Evolutionary conservation across 108 stramenopile species (phyloP).

Genomic region (Hondaea fermentalgiana): DNA sequence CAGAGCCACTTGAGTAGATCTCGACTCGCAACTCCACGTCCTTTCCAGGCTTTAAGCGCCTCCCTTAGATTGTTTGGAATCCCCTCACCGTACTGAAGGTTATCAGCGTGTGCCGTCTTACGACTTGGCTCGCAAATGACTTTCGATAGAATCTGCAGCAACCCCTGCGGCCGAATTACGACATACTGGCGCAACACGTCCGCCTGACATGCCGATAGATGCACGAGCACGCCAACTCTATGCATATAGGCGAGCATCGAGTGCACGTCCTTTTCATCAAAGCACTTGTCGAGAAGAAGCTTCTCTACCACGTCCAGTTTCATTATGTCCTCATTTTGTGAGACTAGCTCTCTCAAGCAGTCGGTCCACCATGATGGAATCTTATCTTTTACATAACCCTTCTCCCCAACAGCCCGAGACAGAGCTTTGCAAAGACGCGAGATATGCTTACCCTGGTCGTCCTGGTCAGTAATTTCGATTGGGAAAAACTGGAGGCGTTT

Average conservation of each 20-base stretch:
- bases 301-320: background rate
- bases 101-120: background rate
- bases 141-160: background rate
- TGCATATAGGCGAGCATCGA: background rate
- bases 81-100: background rate
- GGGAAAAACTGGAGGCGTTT: too few relatives aligned
- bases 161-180: background rate
- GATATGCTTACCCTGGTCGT: too few relatives aligned
- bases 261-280: background rate
- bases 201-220: background rate
- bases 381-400: too few relatives aligned
- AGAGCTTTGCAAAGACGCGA: too few relatives aligned
- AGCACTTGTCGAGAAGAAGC: background rate
- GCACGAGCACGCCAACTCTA: background rate
- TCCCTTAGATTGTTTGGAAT: background rate
- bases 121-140: background rate
- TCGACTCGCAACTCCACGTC: background rate
- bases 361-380: too few relatives aligned
- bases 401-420: too few relatives aligned
- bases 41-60: background rate
- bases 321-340: background rate
- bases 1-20: background rate
- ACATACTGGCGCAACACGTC: background rate
- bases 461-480: too few relatives aligned
- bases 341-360: background rate